These are phyloP conservation scores for Oenanthe sinensis DNA, from an alignment of 129 eudicot genomes.

Conservation along the genomic window DNA sequence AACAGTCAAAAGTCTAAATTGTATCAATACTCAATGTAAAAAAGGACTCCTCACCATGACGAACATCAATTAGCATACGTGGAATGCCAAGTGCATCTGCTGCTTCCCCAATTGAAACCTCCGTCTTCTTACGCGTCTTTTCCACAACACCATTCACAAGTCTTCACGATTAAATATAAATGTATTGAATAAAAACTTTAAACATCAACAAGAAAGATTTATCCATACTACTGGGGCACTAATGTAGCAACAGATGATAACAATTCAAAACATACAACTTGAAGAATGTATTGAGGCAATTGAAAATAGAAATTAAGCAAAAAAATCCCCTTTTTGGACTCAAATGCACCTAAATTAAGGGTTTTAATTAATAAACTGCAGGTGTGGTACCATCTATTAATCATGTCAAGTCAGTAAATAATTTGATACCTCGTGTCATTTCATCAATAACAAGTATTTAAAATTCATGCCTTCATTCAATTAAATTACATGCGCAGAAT, in stretches of 20 bases:
- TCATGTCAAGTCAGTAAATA: not conserved
- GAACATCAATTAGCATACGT: conserved; percentile 91
- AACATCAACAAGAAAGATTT: not conserved
- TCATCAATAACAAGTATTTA: not conserved
- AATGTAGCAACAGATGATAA: not conserved
- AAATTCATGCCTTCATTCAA: not conserved
- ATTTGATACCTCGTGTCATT: not conserved
- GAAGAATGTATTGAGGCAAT: not conserved
- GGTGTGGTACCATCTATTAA: not conserved
- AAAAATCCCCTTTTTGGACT: not conserved
- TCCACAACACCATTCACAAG: conserved; percentile 87
- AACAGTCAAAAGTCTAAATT: not conserved
- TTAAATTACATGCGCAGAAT: not conserved
- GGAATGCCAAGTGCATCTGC: conserved; percentile 73
- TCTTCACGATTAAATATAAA: conserved; percentile 32
- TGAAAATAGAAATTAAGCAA: not conserved
- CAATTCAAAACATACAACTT: not conserved
- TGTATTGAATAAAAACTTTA: conserved; percentile 3
- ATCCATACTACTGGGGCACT: not conserved
- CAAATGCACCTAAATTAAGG: too few relatives aligned
- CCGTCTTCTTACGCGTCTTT: conserved; percentile 64
- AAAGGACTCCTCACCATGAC: conserved; percentile 55
- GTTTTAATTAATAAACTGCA: not conserved
- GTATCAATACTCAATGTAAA: not conserved
- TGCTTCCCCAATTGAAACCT: conserved; percentile 76